Evolutionary conservation across 2,329 filamentous ascomycete species (phyloP), one percentile per base, ranked within the genome.

Genomic region (Phyllosticta citrichinensis): DNA sequence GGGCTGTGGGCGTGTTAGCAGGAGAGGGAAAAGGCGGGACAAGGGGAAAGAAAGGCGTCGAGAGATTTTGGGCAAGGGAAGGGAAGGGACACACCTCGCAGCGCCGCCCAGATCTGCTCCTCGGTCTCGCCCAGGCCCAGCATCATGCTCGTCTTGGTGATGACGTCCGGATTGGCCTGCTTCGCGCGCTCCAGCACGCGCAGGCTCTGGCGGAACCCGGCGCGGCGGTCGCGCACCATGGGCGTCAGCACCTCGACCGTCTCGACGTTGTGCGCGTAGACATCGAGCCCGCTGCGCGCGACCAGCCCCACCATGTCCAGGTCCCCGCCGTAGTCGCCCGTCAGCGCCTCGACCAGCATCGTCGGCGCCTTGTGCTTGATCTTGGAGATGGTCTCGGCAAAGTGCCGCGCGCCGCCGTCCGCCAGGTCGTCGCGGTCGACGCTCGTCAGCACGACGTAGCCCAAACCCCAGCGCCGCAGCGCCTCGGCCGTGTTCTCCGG

Each of bases 61-160:
- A n/a, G n/a, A n/a, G n/a, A n/a, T n/a, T n/a, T n/a, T n/a, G n/a
- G n/a, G n/a, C n/a, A n/a, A n/a, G n/a, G 25, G 25, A 27, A 33
- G 19, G 12, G 30, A 3, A 8, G 22, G 58, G 6, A 68, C 77
- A 68, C 76, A 87, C 85, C 84, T 73, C 80, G 83, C 63, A 97
- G 76, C 0, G 93, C 85, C 64, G 89, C 84, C 83, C 85, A 87
- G 0, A 99, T 75, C 76, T 97, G 88, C 19, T 88, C 83, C 68
- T 97, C 92, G 25, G 87, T 91, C 81, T 99, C 94, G 12, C 94
- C 94, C 5, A 99, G 77, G 3, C 94, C 94, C 24, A 99, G 81
- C 94, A 99, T 99, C 65, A 99, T 85, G 67, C 91, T 96, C 1
- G 94, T 97, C 82, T 99, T 99, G n/a, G 94, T 99, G 68, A 99